Conservation (phyloP, 768 basidiomycete genomes). For the Pleurotus eryngii region DNA sequence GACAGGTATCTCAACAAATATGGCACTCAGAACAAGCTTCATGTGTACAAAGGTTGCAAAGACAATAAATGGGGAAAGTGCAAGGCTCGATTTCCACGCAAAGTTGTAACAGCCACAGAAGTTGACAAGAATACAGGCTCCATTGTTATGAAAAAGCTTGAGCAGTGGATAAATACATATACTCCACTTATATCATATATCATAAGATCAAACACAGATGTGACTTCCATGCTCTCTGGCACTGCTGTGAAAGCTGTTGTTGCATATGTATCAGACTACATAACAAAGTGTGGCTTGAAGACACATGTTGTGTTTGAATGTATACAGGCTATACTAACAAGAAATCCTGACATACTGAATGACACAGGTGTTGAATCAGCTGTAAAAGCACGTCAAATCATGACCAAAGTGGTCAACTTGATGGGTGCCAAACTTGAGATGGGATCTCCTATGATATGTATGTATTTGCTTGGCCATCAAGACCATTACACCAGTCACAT, state of each 20-base stretch:
- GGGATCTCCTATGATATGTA: slow-evolving; percentile 22
- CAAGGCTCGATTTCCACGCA: slow-evolving; percentile 24
- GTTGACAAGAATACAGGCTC: slow-evolving; percentile 24
- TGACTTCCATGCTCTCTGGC: slow-evolving; percentile 26
- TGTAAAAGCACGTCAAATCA: slow-evolving; percentile 17
- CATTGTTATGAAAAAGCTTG: slow-evolving; percentile 23
- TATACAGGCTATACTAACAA: slow-evolving; percentile 12
- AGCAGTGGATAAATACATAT: slow-evolving; percentile 28
- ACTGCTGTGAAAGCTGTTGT: slow-evolving; percentile 30
- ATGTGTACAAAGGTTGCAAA: background rate
- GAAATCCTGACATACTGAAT: background rate
- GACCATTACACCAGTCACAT: slow-evolving; percentile 29
- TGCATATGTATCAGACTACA: slow-evolving; percentile 30
- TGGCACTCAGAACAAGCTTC: slow-evolving; percentile 9
- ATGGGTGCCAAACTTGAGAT: slow-evolving; percentile 26
- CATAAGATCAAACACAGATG: slow-evolving; percentile 28
- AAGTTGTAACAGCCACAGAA: slow-evolving; percentile 4
- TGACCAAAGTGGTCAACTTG: slow-evolving; percentile 25
- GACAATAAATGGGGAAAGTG: slow-evolving; percentile 11
- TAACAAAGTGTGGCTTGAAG: slow-evolving; percentile 25
- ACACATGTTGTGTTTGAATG: slow-evolving; percentile 23
- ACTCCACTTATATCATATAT: slow-evolving; percentile 21
- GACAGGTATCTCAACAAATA: slow-evolving; percentile 11
- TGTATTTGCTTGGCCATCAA: slow-evolving; percentile 22
- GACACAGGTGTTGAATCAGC: background rate